These are phyloP conservation scores for Phytopythium kandeliae DNA, from an alignment of 352 stramenopile genomes.

Conservation along the genomic window DNA sequence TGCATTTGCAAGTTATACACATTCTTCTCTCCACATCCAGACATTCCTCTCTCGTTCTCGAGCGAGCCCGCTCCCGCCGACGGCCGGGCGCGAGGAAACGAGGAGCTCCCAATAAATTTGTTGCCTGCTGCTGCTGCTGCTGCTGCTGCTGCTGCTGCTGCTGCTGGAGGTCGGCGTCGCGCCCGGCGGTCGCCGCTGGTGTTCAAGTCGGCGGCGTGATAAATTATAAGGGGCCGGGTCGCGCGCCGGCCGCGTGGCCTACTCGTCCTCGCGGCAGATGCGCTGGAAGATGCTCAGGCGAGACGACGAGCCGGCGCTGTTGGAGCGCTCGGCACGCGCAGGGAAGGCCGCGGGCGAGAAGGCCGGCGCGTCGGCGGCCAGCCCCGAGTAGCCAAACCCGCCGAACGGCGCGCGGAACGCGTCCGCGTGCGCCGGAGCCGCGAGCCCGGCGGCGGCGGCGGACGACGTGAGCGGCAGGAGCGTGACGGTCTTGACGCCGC, in stretches of 20 bases:
- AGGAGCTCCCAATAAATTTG: conserved; percentile 3
- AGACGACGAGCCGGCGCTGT: conserved; percentile 39
- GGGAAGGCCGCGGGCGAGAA: conserved; percentile 29
- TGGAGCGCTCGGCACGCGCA: conserved; percentile 17
- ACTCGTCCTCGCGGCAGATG: conserved; percentile 71
- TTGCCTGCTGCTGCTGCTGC: background rate
- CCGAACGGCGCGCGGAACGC: conserved; percentile 53
- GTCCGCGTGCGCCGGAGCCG: too few relatives aligned
- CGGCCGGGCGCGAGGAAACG: too few relatives aligned
- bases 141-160: background rate
- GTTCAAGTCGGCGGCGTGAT: conserved; percentile 14
- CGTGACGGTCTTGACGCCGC: conserved; percentile 54
- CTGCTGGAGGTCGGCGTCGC: background rate
- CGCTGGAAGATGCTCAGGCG: conserved; percentile 78
- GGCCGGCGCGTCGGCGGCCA: conserved; percentile 8
- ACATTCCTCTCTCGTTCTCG: background rate
- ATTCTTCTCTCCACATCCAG: conserved; percentile 32
- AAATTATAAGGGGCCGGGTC: conserved; percentile 35
- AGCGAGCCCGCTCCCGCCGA: too few relatives aligned
- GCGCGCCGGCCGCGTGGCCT: conserved; percentile 4
- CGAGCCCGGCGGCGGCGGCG: conserved; percentile 12
- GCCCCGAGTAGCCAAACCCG: conserved; percentile 19
- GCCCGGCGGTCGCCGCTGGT: background rate
- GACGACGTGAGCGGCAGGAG: conserved; percentile 40
- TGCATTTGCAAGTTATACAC: conserved; percentile 21